phyloP scores from a whole-genome alignment of 2,329 filamentous ascomycete genomes.

The Xylariomycetidae sp. region DNA sequence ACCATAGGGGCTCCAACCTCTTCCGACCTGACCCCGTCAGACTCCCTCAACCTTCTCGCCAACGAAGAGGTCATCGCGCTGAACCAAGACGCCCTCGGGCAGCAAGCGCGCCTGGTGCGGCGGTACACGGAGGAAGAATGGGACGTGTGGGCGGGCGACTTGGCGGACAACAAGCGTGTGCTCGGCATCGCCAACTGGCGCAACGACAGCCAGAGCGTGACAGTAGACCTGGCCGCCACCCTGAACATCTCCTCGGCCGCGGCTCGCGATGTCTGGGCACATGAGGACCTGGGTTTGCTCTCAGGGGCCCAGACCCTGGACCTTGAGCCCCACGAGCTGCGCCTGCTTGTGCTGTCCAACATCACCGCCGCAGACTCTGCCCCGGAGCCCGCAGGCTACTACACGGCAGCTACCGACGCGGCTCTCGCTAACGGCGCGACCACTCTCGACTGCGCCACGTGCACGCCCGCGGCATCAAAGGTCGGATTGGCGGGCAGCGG shows the following conservation, averaged over 20 bases:
- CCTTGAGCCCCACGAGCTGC: conserved; percentile 33
- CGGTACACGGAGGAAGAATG: conserved; percentile 42
- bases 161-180: conserved; percentile 37
- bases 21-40: conserved; percentile 27
- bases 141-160: conserved; percentile 44
- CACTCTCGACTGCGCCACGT: conserved; percentile 32
- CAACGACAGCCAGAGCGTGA: conserved; percentile 34
- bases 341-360: conserved; percentile 32
- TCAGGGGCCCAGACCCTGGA: conserved; percentile 26
- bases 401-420: conserved; percentile 32
- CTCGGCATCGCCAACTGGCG: conserved; percentile 45
- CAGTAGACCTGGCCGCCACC: conserved; percentile 34
- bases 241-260: conserved; percentile 34
- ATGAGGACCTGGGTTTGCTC: conserved; percentile 26
- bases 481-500: conserved; percentile 30
- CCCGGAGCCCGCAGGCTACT: conserved; percentile 28
- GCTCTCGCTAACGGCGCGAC: conserved; percentile 30
- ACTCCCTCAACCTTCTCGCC: conserved; percentile 36
- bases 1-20: conserved; percentile 40
- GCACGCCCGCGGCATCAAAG: conserved; percentile 37
- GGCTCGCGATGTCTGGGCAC: conserved; percentile 35
- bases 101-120: conserved; percentile 43
- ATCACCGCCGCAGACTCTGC: conserved; percentile 18
- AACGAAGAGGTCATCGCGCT: conserved; percentile 51
- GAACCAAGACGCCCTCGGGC: conserved; percentile 49